phyloP scores from a whole-genome alignment of 116 monocot genomes.

The Posidonia oceanica region DNA sequence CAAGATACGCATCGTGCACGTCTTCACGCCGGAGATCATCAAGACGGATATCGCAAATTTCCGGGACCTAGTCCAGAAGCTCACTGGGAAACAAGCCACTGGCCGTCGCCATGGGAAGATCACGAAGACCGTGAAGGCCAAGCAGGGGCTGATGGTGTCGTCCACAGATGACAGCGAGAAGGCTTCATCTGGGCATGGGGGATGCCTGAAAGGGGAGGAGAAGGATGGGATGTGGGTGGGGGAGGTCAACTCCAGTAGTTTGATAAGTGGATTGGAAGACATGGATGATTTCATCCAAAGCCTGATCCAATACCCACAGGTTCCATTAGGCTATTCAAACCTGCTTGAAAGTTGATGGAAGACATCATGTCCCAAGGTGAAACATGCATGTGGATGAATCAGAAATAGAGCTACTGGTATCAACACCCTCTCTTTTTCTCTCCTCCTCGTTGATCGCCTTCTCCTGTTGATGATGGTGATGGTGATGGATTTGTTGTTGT shows the following conservation, averaged over 20 bases:
- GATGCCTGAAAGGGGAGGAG: not conserved
- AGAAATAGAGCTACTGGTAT: no score
- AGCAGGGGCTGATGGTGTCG: no score
- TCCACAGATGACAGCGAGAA: no score
- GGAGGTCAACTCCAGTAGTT: not conserved
- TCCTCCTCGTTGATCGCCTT: no score
- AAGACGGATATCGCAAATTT: conserved; percentile 42
- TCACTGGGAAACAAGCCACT: conserved; percentile 34
- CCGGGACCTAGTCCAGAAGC: conserved; percentile 48
- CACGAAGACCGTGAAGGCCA: not conserved
- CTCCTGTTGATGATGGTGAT: no score
- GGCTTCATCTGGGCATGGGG: not conserved
- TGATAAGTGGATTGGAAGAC: not conserved
- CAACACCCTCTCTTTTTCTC: no score
- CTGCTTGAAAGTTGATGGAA: no score
- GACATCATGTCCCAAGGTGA: no score
- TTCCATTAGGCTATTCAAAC: not conserved
- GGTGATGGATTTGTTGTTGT: no score
- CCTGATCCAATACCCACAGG: not conserved
- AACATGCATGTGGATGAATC: no score
- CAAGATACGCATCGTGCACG: conserved; percentile 46
- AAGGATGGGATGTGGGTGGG: not conserved
- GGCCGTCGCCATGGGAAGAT: not conserved
- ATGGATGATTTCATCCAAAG: conserved; percentile 2
- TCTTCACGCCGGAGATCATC: conserved; percentile 47